Percentiles rank a stretch among this genome's conserved stretches.
Conservation (phyloP, 1,284 basidiomycete species). For the Tilletiaria anomala region DNA sequence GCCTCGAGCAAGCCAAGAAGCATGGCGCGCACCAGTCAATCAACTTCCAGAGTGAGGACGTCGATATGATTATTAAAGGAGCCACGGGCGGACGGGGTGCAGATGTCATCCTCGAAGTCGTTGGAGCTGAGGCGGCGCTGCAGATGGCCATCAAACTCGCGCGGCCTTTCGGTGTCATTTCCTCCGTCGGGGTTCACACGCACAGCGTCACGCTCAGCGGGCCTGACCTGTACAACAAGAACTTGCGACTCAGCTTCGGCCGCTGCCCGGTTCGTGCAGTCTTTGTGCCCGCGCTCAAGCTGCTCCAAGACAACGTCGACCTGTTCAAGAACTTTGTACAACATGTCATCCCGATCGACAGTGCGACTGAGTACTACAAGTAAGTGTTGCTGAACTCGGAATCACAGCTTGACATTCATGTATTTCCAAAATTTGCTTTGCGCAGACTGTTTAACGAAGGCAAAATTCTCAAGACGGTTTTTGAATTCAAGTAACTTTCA, state of each 20-base stretch:
- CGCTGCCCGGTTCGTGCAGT: conserved; percentile 54
- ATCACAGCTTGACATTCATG: no score
- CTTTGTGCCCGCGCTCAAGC: conserved; percentile 25
- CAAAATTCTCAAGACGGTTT: no score
- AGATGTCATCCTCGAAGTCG: conserved; percentile 50
- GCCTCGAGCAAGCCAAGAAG: conserved; percentile 33
- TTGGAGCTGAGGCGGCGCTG: conserved; percentile 60
- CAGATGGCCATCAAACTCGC: conserved; percentile 61
- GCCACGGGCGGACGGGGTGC: conserved; percentile 40
- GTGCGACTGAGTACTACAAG: conserved; percentile 15
- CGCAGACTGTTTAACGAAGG: no score
- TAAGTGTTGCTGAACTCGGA: no score
- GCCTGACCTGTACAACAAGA: conserved; percentile 49
- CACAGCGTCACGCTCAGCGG: conserved; percentile 39
- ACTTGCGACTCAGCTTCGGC: conserved; percentile 55
- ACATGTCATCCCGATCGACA: conserved; percentile 21
- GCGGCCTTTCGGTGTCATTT: conserved; percentile 63
- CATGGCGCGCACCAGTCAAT: conserved; percentile 20
- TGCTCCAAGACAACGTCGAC: conserved; percentile 22
- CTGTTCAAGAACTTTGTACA: conserved; percentile 32
- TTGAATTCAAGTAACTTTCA: no score
- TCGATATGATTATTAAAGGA: conserved; percentile 13
- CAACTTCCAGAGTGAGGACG: conserved; percentile 21
- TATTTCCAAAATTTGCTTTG: no score
- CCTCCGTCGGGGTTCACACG: conserved; percentile 56